phyloP scores from a whole-genome alignment of 2,329 filamentous ascomycete species.

The Fonsecaea nubica region DNA sequence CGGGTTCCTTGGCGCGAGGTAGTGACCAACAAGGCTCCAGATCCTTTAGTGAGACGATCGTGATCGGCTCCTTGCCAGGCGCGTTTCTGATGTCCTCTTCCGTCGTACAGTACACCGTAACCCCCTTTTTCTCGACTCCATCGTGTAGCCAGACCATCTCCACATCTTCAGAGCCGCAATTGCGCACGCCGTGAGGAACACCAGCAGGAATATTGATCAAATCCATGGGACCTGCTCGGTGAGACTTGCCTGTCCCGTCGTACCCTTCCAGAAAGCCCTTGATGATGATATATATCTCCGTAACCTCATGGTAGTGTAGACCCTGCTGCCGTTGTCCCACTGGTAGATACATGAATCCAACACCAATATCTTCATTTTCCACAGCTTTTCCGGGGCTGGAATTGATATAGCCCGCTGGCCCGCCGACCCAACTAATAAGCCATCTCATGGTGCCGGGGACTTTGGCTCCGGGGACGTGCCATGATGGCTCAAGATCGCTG shows the following conservation, averaged over 20 bases:
- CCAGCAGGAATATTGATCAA: conserved; percentile 16
- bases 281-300: conserved; percentile 17
- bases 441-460: neutral
- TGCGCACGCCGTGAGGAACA: conserved; percentile 18
- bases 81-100: neutral
- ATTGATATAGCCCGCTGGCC: neutral
- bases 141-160: conserved; percentile 24
- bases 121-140: conserved; percentile 9
- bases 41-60: too few relatives aligned
- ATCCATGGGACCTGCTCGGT: conserved; percentile 14
- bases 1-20: too few relatives aligned
- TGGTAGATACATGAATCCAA: neutral
- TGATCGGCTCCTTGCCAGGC: too few relatives aligned
- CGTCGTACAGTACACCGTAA: conserved; percentile 1
- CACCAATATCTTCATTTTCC: neutral
- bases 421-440: neutral
- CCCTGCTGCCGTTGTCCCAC: neutral
- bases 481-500: neutral
- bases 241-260: conserved; percentile 7
- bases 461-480: neutral
- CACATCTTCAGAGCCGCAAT: neutral
- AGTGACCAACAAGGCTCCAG: too few relatives aligned
- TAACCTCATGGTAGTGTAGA: neutral
- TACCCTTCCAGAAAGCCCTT: conserved; percentile 7
- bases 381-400: neutral